Conservation (phyloP, 257 asterid genomes). For the Solanum boliviense region DNA sequence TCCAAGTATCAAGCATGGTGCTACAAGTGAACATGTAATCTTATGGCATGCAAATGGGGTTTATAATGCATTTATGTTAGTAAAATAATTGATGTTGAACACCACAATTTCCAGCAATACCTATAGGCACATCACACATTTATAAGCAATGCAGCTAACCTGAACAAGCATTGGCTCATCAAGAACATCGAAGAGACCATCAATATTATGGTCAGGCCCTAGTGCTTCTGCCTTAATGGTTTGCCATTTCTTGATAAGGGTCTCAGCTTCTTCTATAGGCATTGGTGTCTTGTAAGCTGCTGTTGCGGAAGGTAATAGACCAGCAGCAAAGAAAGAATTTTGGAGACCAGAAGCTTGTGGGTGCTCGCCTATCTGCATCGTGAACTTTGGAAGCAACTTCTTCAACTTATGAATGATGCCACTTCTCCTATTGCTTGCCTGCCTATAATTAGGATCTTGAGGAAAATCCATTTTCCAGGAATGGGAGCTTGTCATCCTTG, state of each 20-base stretch:
- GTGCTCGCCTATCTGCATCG: slow-evolving; percentile 18
- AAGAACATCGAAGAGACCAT: slow-evolving; percentile 60
- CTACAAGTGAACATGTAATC: neutral
- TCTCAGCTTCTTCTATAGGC: slow-evolving; percentile 89
- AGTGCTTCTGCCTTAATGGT: slow-evolving; percentile 79
- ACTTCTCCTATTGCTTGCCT: slow-evolving; percentile 19
- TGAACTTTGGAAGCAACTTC: slow-evolving; percentile 42
- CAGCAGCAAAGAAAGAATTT: slow-evolving; percentile 54
- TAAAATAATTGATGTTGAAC: neutral
- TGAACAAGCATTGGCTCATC: slow-evolving; percentile 91
- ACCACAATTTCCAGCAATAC: neutral
- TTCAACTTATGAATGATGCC: slow-evolving; percentile 28
- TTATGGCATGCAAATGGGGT: neutral
- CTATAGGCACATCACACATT: neutral
- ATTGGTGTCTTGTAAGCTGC: slow-evolving; percentile 51
- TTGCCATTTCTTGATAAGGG: slow-evolving; percentile 88
- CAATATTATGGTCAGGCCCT: slow-evolving; percentile 67
- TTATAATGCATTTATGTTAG: neutral
- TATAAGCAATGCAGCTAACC: slow-evolving; percentile 42
- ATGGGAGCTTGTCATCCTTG: slow-evolving; percentile 27
- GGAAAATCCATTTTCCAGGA: slow-evolving; percentile 22
- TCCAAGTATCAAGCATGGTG: neutral
- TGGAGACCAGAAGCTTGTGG: slow-evolving; percentile 37
- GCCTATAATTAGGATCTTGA: slow-evolving; percentile 22
- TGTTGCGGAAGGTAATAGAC: slow-evolving; percentile 35